Evolutionary conservation across 805 yeast genomes (phyloP).

Genomic region (Saccharomycopsis sp.): DNA sequence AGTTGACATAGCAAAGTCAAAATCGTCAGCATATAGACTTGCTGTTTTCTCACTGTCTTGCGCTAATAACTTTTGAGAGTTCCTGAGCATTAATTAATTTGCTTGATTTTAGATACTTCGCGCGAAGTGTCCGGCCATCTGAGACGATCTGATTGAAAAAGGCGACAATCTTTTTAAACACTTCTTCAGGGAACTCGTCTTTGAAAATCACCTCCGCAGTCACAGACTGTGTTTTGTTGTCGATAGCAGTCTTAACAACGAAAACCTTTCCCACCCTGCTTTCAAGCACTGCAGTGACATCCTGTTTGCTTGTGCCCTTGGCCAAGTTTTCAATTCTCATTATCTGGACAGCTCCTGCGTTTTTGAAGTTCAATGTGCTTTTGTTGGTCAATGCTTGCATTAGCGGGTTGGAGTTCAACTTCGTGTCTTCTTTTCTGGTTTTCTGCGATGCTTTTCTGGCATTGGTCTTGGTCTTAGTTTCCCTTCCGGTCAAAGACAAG

Average conservation of each 20-base stretch:
- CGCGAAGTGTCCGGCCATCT: constrained; percentile 8
- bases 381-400: not conserved
- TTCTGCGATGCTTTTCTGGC: not conserved
- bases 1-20: no score
- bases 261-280: not conserved
- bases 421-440: not conserved
- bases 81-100: constrained; percentile 1
- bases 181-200: not conserved
- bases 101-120: constrained; percentile 1
- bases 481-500: not conserved
- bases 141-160: constrained; percentile 7
- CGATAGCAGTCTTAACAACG: not conserved
- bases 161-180: constrained; percentile 1
- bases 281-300: constrained; percentile 2
- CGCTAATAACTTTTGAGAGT: not conserved
- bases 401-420: not conserved
- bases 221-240: not conserved
- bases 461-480: not conserved
- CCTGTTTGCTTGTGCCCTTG: constrained; percentile 1
- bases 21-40: not conserved
- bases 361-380: constrained; percentile 4
- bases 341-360: not conserved
- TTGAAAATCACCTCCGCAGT: constrained; percentile 2
- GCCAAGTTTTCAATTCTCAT: constrained; percentile 2
- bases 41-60: not conserved